A percentile compares a stretch with the other conserved stretches of the same genome.
Evolutionary conservation across 495 filamentous ascomycete genomes (phyloP).

Genomic region (Aspergillus leporis): DNA sequence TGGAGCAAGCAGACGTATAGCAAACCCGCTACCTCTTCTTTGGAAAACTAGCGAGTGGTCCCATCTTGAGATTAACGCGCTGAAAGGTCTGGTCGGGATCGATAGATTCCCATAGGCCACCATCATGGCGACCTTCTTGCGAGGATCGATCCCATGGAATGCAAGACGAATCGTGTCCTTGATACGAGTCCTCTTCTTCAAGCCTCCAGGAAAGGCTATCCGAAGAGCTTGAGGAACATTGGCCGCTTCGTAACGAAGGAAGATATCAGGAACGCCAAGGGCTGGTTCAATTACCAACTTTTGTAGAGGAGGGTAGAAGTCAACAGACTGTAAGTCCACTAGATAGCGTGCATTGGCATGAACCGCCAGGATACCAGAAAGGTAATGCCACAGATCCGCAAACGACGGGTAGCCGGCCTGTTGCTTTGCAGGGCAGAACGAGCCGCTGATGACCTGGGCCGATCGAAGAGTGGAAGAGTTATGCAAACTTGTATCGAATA

Average conservation of each 20-base stretch:
- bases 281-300: conserved; percentile 34
- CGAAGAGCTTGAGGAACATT: conserved; percentile 35
- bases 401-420: conserved; percentile 28
- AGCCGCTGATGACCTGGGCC: conserved; percentile 33
- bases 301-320: conserved; percentile 36
- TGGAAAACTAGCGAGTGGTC: conserved; percentile 38
- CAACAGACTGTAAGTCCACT: conserved; percentile 32
- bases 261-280: conserved; percentile 38
- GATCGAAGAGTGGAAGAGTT: conserved; percentile 15
- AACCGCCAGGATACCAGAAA: conserved; percentile 43
- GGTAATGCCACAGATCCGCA: conserved; percentile 39
- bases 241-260: conserved; percentile 34
- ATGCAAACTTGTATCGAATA: conserved; percentile 11
- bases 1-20: conserved; percentile 41
- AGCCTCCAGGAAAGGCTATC: conserved; percentile 28
- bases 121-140: conserved; percentile 35
- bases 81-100: conserved; percentile 27
- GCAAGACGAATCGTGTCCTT: conserved; percentile 40
- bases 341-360: conserved; percentile 44
- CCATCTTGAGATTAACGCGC: conserved; percentile 26
- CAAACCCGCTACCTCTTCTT: conserved; percentile 36
- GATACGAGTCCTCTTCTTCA: conserved; percentile 32
- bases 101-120: conserved; percentile 39
- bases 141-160: conserved; percentile 43
- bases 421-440: conserved; percentile 25